A percentile compares a stretch with the other conserved stretches of the same genome.
Evolutionary conservation across 306 rosid species (phyloP).

Genomic region (Sophora flavescens): DNA sequence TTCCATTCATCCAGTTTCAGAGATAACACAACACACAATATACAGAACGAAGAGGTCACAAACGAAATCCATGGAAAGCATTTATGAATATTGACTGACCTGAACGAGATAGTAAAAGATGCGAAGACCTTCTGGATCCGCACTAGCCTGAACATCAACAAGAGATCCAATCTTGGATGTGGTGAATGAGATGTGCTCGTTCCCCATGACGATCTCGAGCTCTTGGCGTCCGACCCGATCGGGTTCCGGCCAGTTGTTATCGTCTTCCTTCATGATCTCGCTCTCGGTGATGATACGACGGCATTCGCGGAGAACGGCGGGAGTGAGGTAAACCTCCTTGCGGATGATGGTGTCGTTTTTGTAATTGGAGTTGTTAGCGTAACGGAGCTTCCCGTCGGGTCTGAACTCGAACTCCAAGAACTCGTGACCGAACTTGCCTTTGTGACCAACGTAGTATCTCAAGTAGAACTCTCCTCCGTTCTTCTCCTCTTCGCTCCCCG

Average conservation of each 20-base stretch:
- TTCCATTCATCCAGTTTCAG: not conserved
- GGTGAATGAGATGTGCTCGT: slow-evolving; percentile 95
- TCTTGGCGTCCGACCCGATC: slow-evolving; percentile 96
- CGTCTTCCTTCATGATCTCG: slow-evolving; percentile 99
- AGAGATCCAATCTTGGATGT: slow-evolving; percentile 98
- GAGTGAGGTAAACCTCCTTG: slow-evolving; percentile 92
- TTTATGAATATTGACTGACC: slow-evolving; percentile 42
- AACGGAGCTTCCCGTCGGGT: slow-evolving; percentile 92
- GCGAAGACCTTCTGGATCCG: slow-evolving; percentile 99
- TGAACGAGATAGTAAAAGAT: slow-evolving; percentile 97
- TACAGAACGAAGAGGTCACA: too few species aligned
- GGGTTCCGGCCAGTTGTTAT: slow-evolving; percentile 97
- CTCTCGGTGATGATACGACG: slow-evolving; percentile 90
- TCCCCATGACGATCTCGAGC: slow-evolving; percentile 98
- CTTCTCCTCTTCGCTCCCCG: slow-evolving; percentile 62
- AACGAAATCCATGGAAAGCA: too few species aligned
- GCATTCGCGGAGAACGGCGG: slow-evolving; percentile 91
- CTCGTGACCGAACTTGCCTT: slow-evolving; percentile 94
- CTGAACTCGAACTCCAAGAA: slow-evolving; percentile 95
- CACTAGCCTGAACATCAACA: slow-evolving; percentile 95
- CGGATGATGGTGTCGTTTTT: slow-evolving; percentile 98
- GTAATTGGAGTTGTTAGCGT: slow-evolving; percentile 98
- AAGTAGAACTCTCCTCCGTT: slow-evolving; percentile 71
- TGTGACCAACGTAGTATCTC: slow-evolving; percentile 91
- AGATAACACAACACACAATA: too few species aligned